Evolutionary conservation across 352 stramenopile species (phyloP), one percentile per base, ranked within the genome.

Genomic region (Pythium myriotylum): DNA sequence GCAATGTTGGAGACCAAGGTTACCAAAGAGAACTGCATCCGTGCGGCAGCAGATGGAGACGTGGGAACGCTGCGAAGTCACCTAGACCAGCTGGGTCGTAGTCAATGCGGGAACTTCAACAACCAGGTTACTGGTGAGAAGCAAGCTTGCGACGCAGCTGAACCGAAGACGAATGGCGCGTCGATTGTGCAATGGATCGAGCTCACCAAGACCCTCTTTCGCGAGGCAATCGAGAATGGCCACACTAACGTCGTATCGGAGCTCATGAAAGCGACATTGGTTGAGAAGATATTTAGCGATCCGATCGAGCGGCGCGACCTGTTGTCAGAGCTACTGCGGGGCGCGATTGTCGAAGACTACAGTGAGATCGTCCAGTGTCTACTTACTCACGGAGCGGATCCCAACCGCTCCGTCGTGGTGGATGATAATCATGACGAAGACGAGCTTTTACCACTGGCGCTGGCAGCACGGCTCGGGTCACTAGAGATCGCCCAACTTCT

Each of bases 401-500:
- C 58, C 14, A 66, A 74, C 33, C 39, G 26, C 29, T 19, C 43
- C 9, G 32, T 57, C n/a, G 4, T 20, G 19, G 41, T 33, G 29
- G 29, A 10, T 35, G 29, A 35, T 5, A 45, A 45, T 22, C 41
- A 39, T 0, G 26, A 54, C 7, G 57, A 59, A 48, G 45, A 53
- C 3, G 45, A 52, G 1, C 20, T 64, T 7, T 13, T 42, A 2
- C 41, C 55, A 26, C 37, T 74, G 39, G 42, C 7, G 23, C 40
- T 67, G 7, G 66, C 60, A 14, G 35, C 51, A 4, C 60, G 46
- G 17, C 35, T 69, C 0, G 66, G 66, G 3, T 57, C 60, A 0
- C 14, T 73, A 1, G 66, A 73, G 37, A 66, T 70, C 13, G 61
- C 35, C 13, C 27, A 70, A 40, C 24, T 70, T 3, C 52, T 73